A percentile compares a stretch with the other conserved stretches of the same genome.
Conservation (phyloP, 768 basidiomycete genomes). For the Suillus fuscotomentosus region DNA sequence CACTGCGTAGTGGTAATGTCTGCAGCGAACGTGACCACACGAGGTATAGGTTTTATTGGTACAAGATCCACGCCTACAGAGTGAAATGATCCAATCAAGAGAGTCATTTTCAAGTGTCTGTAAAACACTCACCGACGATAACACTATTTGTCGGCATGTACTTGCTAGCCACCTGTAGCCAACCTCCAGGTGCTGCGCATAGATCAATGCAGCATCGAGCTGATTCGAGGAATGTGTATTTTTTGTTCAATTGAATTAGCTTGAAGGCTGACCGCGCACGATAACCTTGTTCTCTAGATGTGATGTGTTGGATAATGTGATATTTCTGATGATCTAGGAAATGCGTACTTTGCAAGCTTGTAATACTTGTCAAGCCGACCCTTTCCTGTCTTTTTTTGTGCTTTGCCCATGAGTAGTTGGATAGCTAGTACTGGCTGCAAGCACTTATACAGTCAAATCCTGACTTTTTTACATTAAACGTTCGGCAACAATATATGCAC, state of each 20-base stretch:
- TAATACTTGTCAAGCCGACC: conserved; percentile 97
- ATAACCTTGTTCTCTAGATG: conserved; percentile 91
- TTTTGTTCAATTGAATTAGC: conserved; percentile 97
- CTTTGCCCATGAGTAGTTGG: conserved; percentile 54
- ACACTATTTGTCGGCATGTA: conserved; percentile 93
- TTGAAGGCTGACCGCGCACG: conserved; percentile 99
- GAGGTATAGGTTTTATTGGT: conserved; percentile 93
- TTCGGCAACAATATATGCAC: not conserved
- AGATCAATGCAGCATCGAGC: conserved; percentile 95
- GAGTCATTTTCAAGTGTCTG: not conserved
- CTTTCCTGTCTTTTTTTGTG: conserved; percentile 96
- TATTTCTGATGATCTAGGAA: conserved; percentile 3
- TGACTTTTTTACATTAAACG: not conserved
- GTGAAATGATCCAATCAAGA: conserved; percentile 10
- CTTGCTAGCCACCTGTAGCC: conserved; percentile 98
- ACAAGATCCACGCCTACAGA: conserved; percentile 87
- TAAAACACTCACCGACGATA: conserved; percentile 69
- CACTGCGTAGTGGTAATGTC: conserved; percentile 95
- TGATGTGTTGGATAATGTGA: conserved; percentile 10
- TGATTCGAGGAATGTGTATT: conserved; percentile 87
- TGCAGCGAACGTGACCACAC: conserved; percentile 85
- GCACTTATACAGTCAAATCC: not conserved
- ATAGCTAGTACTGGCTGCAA: not conserved
- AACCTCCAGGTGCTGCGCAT: conserved; percentile 98
- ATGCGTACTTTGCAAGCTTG: conserved; percentile 80